These are phyloP conservation scores for Apophysomyces trapeziformis DNA, from an alignment of 371 early-diverging fungal species.

Conservation along the genomic window DNA sequence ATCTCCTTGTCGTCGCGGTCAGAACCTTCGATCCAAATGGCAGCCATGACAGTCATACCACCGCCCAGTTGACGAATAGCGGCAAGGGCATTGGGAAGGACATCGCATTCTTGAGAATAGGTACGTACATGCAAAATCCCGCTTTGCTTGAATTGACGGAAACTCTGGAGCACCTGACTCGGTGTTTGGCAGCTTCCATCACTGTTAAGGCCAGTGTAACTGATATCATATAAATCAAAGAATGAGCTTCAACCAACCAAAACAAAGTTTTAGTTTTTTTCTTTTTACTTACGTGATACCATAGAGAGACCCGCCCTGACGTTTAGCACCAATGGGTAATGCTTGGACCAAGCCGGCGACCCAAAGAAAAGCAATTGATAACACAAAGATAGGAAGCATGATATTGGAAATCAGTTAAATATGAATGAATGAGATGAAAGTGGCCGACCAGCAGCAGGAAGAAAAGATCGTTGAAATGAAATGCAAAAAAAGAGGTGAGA, in stretches of 20 bases:
- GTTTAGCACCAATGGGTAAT: conserved; percentile 26
- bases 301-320: conserved; percentile 23
- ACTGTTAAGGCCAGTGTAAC: conserved; percentile 36
- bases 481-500: too few relatives aligned
- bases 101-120: conserved; percentile 52
- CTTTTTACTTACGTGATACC: conserved; percentile 22
- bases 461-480: too few relatives aligned
- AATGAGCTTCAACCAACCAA: not conserved
- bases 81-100: conserved; percentile 36
- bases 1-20: conserved; percentile 37
- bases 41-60: conserved; percentile 47
- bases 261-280: not conserved
- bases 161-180: conserved; percentile 21
- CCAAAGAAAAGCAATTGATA: conserved; percentile 17
- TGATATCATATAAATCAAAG: not conserved
- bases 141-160: conserved; percentile 37
- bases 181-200: conserved; percentile 41
- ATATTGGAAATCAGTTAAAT: not conserved
- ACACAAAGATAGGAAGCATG: conserved; percentile 17
- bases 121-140: conserved; percentile 47
- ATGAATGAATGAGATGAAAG: not conserved
- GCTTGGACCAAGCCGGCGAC: conserved; percentile 29
- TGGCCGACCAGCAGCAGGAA: conserved; percentile 6
- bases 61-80: conserved; percentile 35
- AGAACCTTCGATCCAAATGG: conserved; percentile 47